Evolutionary conservation across 768 basidiomycete genomes (phyloP).

Genomic region (Calocybe gangraenosa): DNA sequence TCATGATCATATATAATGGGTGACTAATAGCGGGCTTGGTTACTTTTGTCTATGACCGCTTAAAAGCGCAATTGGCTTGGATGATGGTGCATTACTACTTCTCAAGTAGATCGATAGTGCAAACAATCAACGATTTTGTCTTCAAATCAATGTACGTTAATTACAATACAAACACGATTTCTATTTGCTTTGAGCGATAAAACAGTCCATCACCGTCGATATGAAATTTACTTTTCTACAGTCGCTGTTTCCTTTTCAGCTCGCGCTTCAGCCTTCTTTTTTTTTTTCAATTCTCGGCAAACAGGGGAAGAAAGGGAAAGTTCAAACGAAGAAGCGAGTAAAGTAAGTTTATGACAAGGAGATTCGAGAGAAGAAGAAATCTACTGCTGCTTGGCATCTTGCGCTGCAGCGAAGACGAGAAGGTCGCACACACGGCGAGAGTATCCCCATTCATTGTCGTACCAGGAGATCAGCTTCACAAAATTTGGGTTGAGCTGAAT

Average conservation of each 20-base stretch:
- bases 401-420: conserved; percentile 72
- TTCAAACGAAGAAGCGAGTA: neutral
- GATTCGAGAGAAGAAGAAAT: no score
- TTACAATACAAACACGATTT: conserved; percentile 4
- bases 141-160: neutral
- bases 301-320: neutral
- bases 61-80: no score
- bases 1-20: no score
- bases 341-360: neutral
- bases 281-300: conserved; percentile 8
- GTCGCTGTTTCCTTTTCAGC: conserved; percentile 15
- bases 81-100: no score
- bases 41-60: no score
- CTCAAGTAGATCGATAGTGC: no score
- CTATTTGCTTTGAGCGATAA: conserved; percentile 9
- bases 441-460: conserved; percentile 96
- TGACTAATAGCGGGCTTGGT: no score
- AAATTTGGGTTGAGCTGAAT: conserved; percentile 91
- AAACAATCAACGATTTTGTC: no score
- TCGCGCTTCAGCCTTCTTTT: conserved; percentile 8
- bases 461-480: conserved; percentile 96
- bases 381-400: conserved; percentile 44
- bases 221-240: no score
- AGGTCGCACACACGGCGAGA: conserved; percentile 91
- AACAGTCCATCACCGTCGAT: no score